Evolutionary conservation across 1,284 basidiomycete genomes (phyloP).

Genomic region (Xerocomus amazonicus): DNA sequence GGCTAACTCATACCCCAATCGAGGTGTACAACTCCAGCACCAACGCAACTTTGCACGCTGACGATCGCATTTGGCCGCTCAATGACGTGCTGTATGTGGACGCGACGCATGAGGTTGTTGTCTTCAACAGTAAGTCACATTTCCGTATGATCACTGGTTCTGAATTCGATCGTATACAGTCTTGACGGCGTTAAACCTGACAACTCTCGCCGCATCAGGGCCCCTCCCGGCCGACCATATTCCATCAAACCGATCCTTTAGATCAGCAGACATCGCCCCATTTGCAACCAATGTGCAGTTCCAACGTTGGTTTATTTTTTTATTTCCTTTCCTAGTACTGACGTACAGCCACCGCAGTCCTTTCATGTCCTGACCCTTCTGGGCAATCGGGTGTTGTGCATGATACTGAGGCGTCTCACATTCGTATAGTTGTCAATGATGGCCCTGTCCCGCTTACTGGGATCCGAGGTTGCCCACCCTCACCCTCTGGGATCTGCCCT

Average conservation of each 20-base stretch:
- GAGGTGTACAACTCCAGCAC: slow-evolving; percentile 68
- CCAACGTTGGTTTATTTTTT: slow-evolving; percentile 16
- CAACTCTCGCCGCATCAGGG: slow-evolving; percentile 47
- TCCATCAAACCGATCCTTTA: slow-evolving; percentile 41
- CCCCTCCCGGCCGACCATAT: slow-evolving; percentile 55
- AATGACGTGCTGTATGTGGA: slow-evolving; percentile 81
- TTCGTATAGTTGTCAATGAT: slow-evolving; percentile 84
- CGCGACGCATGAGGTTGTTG: slow-evolving; percentile 82
- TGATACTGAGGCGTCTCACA: slow-evolving; percentile 46
- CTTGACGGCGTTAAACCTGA: slow-evolving; percentile 55
- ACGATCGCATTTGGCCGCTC: slow-evolving; percentile 74
- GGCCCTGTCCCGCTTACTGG: slow-evolving; percentile 80
- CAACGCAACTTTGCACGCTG: slow-evolving; percentile 74
- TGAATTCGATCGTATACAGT: slow-evolving; percentile 31
- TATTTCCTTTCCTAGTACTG: not conserved
- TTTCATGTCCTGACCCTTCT: slow-evolving; percentile 21
- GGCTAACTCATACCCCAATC: slow-evolving; percentile 75
- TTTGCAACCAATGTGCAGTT: slow-evolving; percentile 34
- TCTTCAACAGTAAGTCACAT: slow-evolving; percentile 61
- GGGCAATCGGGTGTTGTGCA: slow-evolving; percentile 37
- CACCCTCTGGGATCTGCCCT: slow-evolving; percentile 76
- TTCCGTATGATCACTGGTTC: not conserved
- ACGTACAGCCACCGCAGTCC: slow-evolving; percentile 15
- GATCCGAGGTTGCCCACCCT: slow-evolving; percentile 66
- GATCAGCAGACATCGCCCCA: slow-evolving; percentile 27